Base-by-base conservation (phyloP, 176 grass and related monocot species). In the Oryza nivara region DNA sequence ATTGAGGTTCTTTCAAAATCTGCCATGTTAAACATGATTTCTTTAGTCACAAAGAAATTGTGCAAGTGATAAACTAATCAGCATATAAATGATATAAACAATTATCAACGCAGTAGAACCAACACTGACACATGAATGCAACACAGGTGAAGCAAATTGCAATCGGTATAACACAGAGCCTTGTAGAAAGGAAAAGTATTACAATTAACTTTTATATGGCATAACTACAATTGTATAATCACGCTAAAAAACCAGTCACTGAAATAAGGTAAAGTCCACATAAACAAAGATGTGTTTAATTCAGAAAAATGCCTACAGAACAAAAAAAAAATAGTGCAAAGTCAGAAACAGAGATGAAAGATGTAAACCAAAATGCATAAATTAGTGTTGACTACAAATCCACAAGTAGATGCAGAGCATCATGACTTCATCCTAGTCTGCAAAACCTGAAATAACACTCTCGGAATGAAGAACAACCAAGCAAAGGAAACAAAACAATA, bases 1-100 rank as follows among this genome's bases (percentile, higher is more conserved):
- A 98, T 67, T 92, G 87, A 78, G 96, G 76, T 87, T 93, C 93
- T 87, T 98, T 98, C 83, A 98, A 74, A 68, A 88, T 52, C 96
- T 98, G 80, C 69, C 36, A 79, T 61, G 61, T 77, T 79, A 65
- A 54, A 75, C 4, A 77, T 73, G 11, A 56, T 67, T 80, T 51
- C 2, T 63, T 74, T 45, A 61, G 40, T 82, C 47, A 48, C 7
- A 76, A 19, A 23, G 38, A 80, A 54, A 68, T 5, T 41, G 67
- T 63, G 19, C 2, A 79, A 52, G 61, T 6, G 34, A 67, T 73
- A 45, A 78, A 69, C 46, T 23, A 56, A 78, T 34, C n/a, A 67
- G 16, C 2, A 45, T 20, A 34, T 75, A 41, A 38, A 38, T 38
- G 36, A 49, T 84, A 75, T 47, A 40, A 30, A 83, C 23, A 78